Evolutionary conservation across 768 basidiomycete genomes (phyloP), one percentile per base, ranked within the genome.

Genomic region (Rickenella mellea): DNA sequence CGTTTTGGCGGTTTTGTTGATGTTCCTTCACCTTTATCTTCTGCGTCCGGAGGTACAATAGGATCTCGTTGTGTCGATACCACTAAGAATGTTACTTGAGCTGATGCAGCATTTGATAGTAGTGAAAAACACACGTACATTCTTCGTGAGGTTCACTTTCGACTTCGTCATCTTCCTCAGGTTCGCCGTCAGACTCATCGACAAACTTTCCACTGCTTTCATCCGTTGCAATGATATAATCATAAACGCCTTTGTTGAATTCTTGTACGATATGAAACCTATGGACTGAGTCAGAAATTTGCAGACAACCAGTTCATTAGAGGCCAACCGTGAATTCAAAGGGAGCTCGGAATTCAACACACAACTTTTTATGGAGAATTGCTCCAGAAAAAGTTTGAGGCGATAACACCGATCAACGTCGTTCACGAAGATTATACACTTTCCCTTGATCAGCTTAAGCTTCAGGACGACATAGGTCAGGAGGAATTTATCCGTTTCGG

Each of bases 181-280:
- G 58, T 28, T 65, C 73, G 9, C 67, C 63, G 11, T 61, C 59
- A 14, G 57, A 63, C 15, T 62, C 54, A 41, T 76, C 76, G 43
- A 74, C 74, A 1, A 67, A 64, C 3, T 65, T 67, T 3, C 69
- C 66, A 1, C 78, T 76, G 44, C 78, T 79, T 62, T 98, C 96
- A 55, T 98, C 94, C 8, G 93, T 94, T 1, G 96, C 96, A 42
- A 99, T 96, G 48, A 98, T 91, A 59, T 98, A 97, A 58, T 99
- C 92, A 53, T 97, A 98, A 6, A 96, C 89, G 2, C 96, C 96
- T 52, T 89, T 87, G 62, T 99, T 99, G 56, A 99, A 99, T 61
- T 97, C 96, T 53, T 99, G 93, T 1, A 99, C 96, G 2, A 84
- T 83, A 55, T 99, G 96, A 55, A 92, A 96, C 60, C 90, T 91